Evolutionary conservation across 306 rosid species (phyloP), one percentile per base, ranked within the genome.

Genomic region (Trichosanthes truncata): DNA sequence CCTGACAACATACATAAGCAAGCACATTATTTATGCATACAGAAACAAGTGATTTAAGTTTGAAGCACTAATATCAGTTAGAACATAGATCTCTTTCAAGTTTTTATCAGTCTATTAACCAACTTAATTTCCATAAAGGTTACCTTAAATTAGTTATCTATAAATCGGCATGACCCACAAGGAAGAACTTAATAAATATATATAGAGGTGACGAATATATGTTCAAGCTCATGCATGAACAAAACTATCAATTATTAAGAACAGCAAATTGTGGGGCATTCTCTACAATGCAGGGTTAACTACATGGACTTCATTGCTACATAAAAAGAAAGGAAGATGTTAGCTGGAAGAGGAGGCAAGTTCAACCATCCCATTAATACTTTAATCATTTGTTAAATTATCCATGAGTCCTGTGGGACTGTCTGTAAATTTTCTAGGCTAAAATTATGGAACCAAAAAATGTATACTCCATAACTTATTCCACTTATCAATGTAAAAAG

Each of bases 1-100:
- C 90, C 99, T 96, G 86, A 79, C 63, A 83, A 66, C 60, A 43
- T 25, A 45, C 56, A 78, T 18, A 57, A 36, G 68, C 68, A 36
- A 21, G 31, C 49, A 75, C 67, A 63, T 63, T 18, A 17, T 55
- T 33, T 75, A n/a, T 31, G 67, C 79, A 76, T 10, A 36, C 52
- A 35, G 8, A 26, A 77, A 5, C 18, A 7, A 23, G 29, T 33
- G 78, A 52, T 33, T 74, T 52, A 51, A 20, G 18, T 31, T 74
- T 9, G 48, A 52, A 74, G 78, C 61, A 51, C 45, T 35, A 33
- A 18, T 74, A 74, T 31, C 78, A 46, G 40, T 33, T 74, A 11
- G 7, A 73, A 52, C 78, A 73, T 29, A 48, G 41, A 17, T 36
- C 74, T 36, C 14, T 18, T 66, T 66, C 14, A 8, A 8, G 14